These are phyloP conservation scores for Paecilomyces fulvus DNA, from an alignment of 2,329 filamentous ascomycete species.

Conservation along the genomic window DNA sequence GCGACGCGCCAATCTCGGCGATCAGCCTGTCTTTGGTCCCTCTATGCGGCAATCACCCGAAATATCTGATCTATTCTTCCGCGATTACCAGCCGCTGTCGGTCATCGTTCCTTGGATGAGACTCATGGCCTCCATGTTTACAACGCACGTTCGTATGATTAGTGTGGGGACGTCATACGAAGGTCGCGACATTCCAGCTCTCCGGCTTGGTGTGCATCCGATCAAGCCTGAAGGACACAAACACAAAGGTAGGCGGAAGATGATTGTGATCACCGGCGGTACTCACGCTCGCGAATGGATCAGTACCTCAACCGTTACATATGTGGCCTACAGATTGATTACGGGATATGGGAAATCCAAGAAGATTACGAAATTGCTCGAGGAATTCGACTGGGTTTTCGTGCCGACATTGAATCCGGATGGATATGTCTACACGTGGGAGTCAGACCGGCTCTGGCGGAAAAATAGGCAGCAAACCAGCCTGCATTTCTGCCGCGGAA, in stretches of 20 bases:
- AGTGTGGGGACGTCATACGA: constrained; percentile 80
- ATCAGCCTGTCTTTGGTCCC: constrained; percentile 23
- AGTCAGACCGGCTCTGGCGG: constrained; percentile 83
- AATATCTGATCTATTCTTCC: constrained; percentile 68
- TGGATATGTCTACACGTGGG: constrained; percentile 90
- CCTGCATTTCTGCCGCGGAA: constrained; percentile 72
- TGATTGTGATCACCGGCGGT: constrained; percentile 73
- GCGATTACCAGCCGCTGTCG: constrained; percentile 79
- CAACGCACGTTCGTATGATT: constrained; percentile 63
- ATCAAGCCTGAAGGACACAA: constrained; percentile 36
- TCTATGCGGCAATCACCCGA: constrained; percentile 23
- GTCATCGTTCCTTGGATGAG: constrained; percentile 89
- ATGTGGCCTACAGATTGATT: constrained; percentile 80
- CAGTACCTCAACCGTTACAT: constrained; percentile 81
- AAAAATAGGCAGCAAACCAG: constrained; percentile 80
- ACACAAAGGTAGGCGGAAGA: constrained; percentile 54
- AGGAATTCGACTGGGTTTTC: constrained; percentile 80
- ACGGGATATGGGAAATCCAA: constrained; percentile 68
- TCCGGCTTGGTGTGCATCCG: constrained; percentile 62
- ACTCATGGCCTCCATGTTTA: constrained; percentile 82
- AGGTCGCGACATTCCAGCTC: constrained; percentile 73
- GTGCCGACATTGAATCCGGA: constrained; percentile 88
- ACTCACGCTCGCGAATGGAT: constrained; percentile 97
- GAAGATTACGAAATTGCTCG: constrained; percentile 65
- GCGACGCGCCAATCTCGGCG: constrained; percentile 54